Base-by-base conservation (phyloP, 306 rosid genomes). In the Acacia melanoxylon region DNA sequence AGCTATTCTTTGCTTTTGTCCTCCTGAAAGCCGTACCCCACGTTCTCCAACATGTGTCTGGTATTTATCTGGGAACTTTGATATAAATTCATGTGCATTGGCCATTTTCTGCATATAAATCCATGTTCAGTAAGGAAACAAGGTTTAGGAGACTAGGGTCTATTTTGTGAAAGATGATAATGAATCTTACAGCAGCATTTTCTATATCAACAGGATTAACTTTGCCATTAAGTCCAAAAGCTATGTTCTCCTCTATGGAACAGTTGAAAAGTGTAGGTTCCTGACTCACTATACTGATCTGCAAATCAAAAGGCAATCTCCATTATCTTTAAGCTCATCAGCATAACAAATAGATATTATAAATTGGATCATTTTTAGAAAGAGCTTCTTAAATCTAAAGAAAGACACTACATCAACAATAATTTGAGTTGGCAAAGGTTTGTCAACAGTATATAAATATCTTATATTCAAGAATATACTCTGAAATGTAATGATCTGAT, bases 271-370 rank as follows among this genome's bases (percentile, higher is more conserved):
- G 94, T 51, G 80, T 79, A 35, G 97, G 95, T 86, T 91, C 97
- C 86, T 93, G 95, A 79, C 95, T 93, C 82, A 91, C 95, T 62
- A 88, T 93, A 75, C 96, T 93, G 58, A 93, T 87, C 97, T 93
- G 90, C 73, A 86, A 73, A 78, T 59, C n/a, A 75, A 61, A 4
- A 29, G 65, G 70, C 11, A 82, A 61, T 81, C 83, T 31, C 19
- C 67, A 65, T 75, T 76, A 59, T 72, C 20, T 35, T 37, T 11
- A 68, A 81, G 54, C 46, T 62, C 75, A 56, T 69, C 74, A 17
- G 78, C 76, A 81, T 71, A 56, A 54, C 75, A 68, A 44, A 61
- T 16, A 74, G 67, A 58, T 68, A 78, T 25, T 68, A 67, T 40
- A 72, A 29, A 29, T 68, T n/a, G 69, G 68, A 76, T 44, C 72